A percentile compares a stretch with the other conserved stretches of the same genome.
Evolutionary conservation across 2,329 filamentous ascomycete genomes (phyloP).

Genomic region (Colletotrichum musae): DNA sequence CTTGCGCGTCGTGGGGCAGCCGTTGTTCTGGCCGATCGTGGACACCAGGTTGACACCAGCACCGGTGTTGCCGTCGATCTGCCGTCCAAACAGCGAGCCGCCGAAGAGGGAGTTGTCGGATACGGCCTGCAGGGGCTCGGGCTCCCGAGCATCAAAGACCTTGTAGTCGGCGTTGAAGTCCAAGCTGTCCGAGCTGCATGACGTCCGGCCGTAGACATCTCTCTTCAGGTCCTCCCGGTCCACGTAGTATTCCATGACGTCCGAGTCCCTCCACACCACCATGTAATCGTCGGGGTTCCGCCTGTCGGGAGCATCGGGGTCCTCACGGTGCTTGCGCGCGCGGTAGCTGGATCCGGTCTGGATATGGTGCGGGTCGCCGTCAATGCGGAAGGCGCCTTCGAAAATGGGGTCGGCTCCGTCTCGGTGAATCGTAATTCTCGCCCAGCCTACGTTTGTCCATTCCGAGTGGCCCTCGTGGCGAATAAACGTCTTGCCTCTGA

Average conservation of each 20-base stretch:
- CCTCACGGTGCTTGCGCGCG: slow-evolving; percentile 77
- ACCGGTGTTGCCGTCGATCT: slow-evolving; percentile 77
- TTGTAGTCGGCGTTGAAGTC: slow-evolving; percentile 83
- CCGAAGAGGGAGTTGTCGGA: slow-evolving; percentile 80
- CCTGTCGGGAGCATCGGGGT: slow-evolving; percentile 73
- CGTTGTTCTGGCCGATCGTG: slow-evolving; percentile 85
- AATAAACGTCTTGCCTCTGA: slow-evolving; percentile 83
- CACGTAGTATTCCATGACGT: slow-evolving; percentile 69
- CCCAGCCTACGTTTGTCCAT: slow-evolving; percentile 90
- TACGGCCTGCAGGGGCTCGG: slow-evolving; percentile 69
- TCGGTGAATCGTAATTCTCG: slow-evolving; percentile 81
- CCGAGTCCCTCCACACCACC: slow-evolving; percentile 93
- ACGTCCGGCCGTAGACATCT: slow-evolving; percentile 57
- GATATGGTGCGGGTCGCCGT: slow-evolving; percentile 89
- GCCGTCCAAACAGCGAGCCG: slow-evolving; percentile 79
- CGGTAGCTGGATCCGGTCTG: slow-evolving; percentile 82
- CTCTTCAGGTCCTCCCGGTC: slow-evolving; percentile 77
- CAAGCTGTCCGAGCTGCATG: slow-evolving; percentile 83
- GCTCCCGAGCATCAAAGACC: slow-evolving; percentile 60
- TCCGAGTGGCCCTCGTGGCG: slow-evolving; percentile 70
- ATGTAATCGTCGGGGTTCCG: slow-evolving; percentile 78
- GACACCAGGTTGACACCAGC: slow-evolving; percentile 83
- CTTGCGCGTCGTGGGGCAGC: slow-evolving; percentile 90
- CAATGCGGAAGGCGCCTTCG: slow-evolving; percentile 87
- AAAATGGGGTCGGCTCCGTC: slow-evolving; percentile 88